These are phyloP conservation scores for Aeminium ludgeri DNA, from an alignment of 495 filamentous ascomycete species.

Conservation along the genomic window DNA sequence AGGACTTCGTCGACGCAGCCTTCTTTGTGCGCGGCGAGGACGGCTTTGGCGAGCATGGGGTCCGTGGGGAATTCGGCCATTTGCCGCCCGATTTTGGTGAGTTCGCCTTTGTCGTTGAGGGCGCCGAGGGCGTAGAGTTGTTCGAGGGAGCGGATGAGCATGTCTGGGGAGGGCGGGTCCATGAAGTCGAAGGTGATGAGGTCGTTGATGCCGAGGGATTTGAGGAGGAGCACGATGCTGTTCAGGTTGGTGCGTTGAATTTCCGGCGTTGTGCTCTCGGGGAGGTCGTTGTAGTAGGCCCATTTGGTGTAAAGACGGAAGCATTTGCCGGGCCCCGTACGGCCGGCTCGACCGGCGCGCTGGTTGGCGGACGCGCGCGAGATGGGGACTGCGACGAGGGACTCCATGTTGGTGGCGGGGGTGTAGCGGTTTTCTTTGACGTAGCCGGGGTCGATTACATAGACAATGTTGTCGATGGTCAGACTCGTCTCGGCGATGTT, in stretches of 20 bases:
- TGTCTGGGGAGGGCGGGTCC: conserved; percentile 96
- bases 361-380: conserved; percentile 88
- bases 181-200: conserved; percentile 97
- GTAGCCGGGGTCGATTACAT: conserved; percentile 89
- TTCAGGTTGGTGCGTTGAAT: conserved; percentile 93
- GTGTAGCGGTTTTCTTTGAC: conserved; percentile 98
- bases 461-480: conserved; percentile 99
- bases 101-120: conserved; percentile 78
- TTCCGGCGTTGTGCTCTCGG: conserved; percentile 93
- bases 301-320: conserved; percentile 89
- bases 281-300: conserved; percentile 91
- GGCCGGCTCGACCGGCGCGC: conserved; percentile 79
- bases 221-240: conserved; percentile 86
- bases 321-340: conserved; percentile 90
- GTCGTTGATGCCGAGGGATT: conserved; percentile 87
- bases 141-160: conserved; percentile 90
- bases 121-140: conserved; percentile 96
- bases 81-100: conserved; percentile 69
- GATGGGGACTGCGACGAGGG: conserved; percentile 86
- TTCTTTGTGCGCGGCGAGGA: conserved; percentile 77
- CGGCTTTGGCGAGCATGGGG: conserved; percentile 77
- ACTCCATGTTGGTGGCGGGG: conserved; percentile 98
- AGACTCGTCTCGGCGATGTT: conserved; percentile 98
- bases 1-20: conserved; percentile 94
- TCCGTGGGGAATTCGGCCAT: conserved; percentile 99